Evolutionary conservation across 148 eudicot species (phyloP).

Genomic region (Fagopyrum homotropicum): DNA sequence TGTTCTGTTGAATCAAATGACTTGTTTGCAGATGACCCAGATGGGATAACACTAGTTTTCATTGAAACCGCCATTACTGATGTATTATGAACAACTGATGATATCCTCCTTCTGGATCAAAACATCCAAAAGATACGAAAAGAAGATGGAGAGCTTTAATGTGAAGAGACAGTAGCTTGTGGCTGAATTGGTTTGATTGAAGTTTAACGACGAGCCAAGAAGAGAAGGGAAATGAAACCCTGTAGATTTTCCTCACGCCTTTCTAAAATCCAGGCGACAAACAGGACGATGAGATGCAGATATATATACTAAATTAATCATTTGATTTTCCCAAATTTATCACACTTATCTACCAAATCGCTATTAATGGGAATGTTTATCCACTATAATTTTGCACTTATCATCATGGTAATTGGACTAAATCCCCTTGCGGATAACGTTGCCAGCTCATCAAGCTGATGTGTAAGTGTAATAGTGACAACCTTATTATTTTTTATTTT

Average conservation of each 20-base stretch:
- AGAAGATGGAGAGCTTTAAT: not conserved
- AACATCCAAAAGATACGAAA: not conserved
- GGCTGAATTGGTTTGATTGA: not conserved
- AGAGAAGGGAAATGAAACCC: not conserved
- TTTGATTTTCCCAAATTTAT: not conserved
- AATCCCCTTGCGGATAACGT: conserved; percentile 5
- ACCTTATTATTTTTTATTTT: too few species aligned
- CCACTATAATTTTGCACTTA: not conserved
- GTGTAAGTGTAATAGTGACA: not conserved
- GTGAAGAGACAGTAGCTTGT: not conserved
- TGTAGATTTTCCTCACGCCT: not conserved
- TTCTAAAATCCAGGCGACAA: not conserved
- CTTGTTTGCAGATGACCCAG: not conserved
- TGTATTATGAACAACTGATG: not conserved
- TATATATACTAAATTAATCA: not conserved
- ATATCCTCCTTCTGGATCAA: not conserved
- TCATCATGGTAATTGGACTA: conserved; percentile 4
- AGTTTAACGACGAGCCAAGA: not conserved
- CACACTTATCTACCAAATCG: not conserved
- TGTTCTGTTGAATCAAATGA: not conserved
- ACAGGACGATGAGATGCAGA: not conserved
- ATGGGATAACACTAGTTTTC: not conserved
- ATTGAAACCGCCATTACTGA: conserved; percentile 4
- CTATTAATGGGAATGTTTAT: not conserved
- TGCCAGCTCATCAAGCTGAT: conserved; percentile 1